Conservation (phyloP, 805 yeast species). For the Blastobotrys chiropterorum region DNA sequence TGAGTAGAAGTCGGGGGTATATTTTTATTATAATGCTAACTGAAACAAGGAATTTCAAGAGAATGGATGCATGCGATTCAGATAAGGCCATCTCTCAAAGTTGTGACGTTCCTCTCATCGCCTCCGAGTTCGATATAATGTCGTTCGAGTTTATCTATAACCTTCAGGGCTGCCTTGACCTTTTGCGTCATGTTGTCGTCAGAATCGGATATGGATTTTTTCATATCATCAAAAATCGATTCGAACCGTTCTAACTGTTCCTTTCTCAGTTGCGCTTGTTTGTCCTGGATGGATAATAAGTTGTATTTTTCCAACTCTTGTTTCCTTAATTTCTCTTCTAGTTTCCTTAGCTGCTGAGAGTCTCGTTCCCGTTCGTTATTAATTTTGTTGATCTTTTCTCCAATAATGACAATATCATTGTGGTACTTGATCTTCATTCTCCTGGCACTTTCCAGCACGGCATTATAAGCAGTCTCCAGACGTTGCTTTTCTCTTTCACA, state of each 20-base stretch:
- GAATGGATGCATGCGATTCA: background rate
- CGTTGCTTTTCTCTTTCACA: conserved; percentile 48
- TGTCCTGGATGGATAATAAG: conserved; percentile 9
- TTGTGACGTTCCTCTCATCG: background rate
- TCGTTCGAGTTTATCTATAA: conserved; percentile 15
- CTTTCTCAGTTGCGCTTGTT: conserved; percentile 11
- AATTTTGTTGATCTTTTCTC: conserved; percentile 8
- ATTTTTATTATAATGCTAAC: background rate
- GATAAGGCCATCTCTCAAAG: background rate
- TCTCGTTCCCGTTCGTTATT: conserved; percentile 13
- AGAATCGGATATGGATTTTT: conserved; percentile 9
- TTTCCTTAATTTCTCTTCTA: conserved; percentile 18
- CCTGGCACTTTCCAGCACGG: conserved; percentile 46
- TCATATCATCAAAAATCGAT: conserved; percentile 15
- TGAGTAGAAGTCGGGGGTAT: background rate
- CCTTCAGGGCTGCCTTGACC: conserved; percentile 10
- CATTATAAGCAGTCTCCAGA: conserved; percentile 43
- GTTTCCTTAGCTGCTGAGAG: conserved; percentile 10
- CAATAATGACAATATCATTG: conserved; percentile 40
- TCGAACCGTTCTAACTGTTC: conserved; percentile 16
- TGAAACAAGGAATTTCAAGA: no score
- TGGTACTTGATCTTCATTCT: conserved; percentile 55
- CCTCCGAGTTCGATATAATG: conserved; percentile 5
- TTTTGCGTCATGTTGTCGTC: conserved; percentile 13
- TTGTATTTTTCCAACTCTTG: conserved; percentile 11